phyloP scores from a whole-genome alignment of 106 monocot species.

The Dactylorhiza incarnata region DNA sequence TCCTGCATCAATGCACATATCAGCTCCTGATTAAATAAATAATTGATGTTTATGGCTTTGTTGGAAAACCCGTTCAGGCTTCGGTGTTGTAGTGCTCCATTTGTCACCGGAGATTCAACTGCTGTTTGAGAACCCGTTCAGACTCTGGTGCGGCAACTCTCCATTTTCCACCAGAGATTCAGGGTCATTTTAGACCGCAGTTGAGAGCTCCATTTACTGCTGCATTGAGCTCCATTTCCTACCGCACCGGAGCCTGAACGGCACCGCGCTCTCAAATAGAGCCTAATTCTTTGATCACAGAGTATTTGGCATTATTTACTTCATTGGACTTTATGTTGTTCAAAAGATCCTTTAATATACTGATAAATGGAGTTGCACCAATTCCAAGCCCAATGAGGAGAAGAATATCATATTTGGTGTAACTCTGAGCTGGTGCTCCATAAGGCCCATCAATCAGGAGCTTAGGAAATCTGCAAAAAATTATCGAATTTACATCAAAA shows the following conservation, averaged over 20 bases:
- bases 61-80: background rate
- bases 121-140: too few species aligned
- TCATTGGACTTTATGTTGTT: slow-evolving; percentile 62
- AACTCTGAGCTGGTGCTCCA: slow-evolving; percentile 95
- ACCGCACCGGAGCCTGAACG: too few species aligned
- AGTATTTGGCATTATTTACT: slow-evolving; percentile 10
- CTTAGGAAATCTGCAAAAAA: slow-evolving; percentile 63
- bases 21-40: background rate
- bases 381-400: slow-evolving; percentile 90
- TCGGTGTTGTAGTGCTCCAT: too few species aligned
- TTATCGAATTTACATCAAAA: background rate
- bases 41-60: background rate
- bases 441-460: slow-evolving; percentile 85
- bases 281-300: background rate
- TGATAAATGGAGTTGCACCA: slow-evolving; percentile 96
- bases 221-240: too few species aligned
- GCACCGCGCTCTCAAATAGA: too few species aligned
- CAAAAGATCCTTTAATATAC: slow-evolving; percentile 87
- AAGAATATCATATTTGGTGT: slow-evolving; percentile 95
- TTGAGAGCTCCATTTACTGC: too few species aligned
- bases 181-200: too few species aligned
- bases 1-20: slow-evolving; percentile 25
- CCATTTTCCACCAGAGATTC: too few species aligned
- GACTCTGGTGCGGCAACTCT: too few species aligned
- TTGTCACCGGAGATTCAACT: too few species aligned